These are phyloP conservation scores for Fusarium sulawesiense DNA, from an alignment of 2,329 filamentous ascomycete species.

Conservation along the genomic window DNA sequence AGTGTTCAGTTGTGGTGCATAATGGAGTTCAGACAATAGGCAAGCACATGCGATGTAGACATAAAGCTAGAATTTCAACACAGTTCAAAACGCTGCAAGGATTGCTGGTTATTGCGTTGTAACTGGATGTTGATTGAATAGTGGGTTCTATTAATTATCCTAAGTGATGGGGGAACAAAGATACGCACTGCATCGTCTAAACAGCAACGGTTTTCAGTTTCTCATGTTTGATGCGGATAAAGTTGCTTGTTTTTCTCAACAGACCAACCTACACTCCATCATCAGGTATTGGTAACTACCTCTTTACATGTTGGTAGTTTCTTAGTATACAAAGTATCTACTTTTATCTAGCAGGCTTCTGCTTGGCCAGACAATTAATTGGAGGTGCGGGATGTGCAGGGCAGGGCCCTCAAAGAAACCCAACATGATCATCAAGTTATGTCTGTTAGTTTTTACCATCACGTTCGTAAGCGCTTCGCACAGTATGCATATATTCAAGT, in stretches of 20 bases:
- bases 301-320: too few relatives aligned
- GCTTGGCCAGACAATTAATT: too few relatives aligned
- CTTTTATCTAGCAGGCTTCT: too few relatives aligned
- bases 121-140: not conserved
- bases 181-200: not conserved
- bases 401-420: too few relatives aligned
- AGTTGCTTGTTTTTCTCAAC: not conserved
- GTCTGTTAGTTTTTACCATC: too few relatives aligned
- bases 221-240: not conserved
- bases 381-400: too few relatives aligned
- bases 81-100: not conserved
- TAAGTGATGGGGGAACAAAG: rapidly evolving
- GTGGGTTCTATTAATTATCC: rapidly evolving
- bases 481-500: too few relatives aligned
- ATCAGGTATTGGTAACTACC: too few relatives aligned
- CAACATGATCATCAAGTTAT: too few relatives aligned
- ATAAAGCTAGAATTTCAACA: not conserved
- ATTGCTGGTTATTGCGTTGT: not conserved
- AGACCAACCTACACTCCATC: not conserved
- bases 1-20: not conserved
- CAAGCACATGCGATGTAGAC: not conserved
- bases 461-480: too few relatives aligned
- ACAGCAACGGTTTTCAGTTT: not conserved
- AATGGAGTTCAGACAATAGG: not conserved
- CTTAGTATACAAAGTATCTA: too few relatives aligned